Conservation (phyloP, 441 rosid species). For the Isatis lusitanica region DNA sequence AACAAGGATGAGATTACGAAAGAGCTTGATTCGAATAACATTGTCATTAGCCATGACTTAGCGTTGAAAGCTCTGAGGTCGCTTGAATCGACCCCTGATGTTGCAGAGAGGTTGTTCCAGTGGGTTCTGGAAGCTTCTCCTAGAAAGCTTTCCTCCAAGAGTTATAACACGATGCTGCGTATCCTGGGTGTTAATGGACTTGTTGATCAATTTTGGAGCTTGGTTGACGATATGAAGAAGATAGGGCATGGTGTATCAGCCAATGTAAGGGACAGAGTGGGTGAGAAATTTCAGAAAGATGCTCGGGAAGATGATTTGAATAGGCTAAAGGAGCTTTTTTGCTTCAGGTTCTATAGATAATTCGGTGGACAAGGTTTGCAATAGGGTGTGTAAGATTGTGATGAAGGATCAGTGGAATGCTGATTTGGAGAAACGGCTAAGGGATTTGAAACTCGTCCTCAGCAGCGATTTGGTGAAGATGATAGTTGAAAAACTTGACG, state of each 20-base stretch:
- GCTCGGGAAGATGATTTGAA: constrained; percentile 53
- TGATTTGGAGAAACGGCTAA: constrained; percentile 50
- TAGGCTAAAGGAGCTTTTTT: constrained; percentile 55
- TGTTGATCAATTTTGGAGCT: constrained; percentile 63
- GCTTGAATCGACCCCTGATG: constrained; percentile 55
- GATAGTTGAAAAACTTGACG: constrained; percentile 58
- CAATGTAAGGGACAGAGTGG: constrained; percentile 52
- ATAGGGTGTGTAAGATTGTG: constrained; percentile 65
- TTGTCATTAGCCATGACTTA: constrained; percentile 50
- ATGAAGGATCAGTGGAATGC: constrained; percentile 65
- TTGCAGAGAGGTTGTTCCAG: constrained; percentile 59
- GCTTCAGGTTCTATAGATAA: constrained; percentile 62
- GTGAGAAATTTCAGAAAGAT: constrained; percentile 56
- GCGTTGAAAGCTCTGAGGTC: constrained; percentile 51
- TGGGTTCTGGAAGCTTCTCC: constrained; percentile 56
- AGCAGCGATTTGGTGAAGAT: constrained; percentile 53
- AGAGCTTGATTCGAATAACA: constrained; percentile 45
- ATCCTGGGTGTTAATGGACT: constrained; percentile 57
- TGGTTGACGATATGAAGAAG: constrained; percentile 63
- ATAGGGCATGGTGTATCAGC: constrained; percentile 67
- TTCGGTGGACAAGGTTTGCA: constrained; percentile 48
- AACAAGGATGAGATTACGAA: constrained; percentile 43
- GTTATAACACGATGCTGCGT: constrained; percentile 62
- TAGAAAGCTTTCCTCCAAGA: constrained; percentile 55
- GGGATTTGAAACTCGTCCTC: constrained; percentile 46